Evolutionary conservation across 176 grass and related monocot species (phyloP).

Genomic region (Carex scoparia): DNA sequence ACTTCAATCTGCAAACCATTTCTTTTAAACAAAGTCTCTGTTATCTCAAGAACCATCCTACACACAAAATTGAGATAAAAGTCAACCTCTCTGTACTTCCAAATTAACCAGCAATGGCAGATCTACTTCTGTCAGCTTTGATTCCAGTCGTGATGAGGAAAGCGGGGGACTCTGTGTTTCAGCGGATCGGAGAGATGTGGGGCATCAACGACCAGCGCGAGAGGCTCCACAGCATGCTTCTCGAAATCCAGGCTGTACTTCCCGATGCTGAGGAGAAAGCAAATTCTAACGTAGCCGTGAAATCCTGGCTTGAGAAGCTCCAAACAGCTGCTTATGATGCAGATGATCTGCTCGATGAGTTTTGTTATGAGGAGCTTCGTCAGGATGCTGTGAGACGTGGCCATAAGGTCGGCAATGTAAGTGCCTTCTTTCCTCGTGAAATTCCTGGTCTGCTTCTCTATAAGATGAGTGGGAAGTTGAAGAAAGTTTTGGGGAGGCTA

Average conservation of each 20-base stretch:
- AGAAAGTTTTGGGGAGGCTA: conserved; percentile 7
- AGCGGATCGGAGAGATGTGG: conserved; percentile 1
- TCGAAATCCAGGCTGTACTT: neutral
- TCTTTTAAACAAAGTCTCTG: too few relatives aligned
- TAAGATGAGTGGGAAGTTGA: conserved; percentile 16
- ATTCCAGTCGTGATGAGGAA: neutral
- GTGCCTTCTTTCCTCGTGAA: neutral
- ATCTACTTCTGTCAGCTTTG: neutral
- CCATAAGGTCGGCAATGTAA: neutral
- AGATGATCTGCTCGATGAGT: conserved; percentile 40
- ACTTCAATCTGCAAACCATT: too few relatives aligned
- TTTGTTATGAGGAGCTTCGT: conserved; percentile 29
- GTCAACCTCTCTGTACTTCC: too few relatives aligned
- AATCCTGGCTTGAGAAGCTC: conserved; percentile 23
- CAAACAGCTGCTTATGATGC: conserved; percentile 26
- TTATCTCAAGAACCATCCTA: too few relatives aligned
- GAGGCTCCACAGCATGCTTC: neutral
- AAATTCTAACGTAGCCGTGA: neutral
- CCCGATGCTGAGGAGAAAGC: conserved; percentile 6
- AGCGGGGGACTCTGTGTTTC: neutral
- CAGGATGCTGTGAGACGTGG: conserved; percentile 5
- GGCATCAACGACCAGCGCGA: conserved; percentile 1
- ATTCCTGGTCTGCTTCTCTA: conserved; percentile 12
- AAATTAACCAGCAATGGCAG: neutral
- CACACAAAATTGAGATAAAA: too few relatives aligned